Evolutionary conservation across 139 green algal genomes (phyloP), one percentile per base, ranked within the genome.

Genomic region (Picochlorum sp.): DNA sequence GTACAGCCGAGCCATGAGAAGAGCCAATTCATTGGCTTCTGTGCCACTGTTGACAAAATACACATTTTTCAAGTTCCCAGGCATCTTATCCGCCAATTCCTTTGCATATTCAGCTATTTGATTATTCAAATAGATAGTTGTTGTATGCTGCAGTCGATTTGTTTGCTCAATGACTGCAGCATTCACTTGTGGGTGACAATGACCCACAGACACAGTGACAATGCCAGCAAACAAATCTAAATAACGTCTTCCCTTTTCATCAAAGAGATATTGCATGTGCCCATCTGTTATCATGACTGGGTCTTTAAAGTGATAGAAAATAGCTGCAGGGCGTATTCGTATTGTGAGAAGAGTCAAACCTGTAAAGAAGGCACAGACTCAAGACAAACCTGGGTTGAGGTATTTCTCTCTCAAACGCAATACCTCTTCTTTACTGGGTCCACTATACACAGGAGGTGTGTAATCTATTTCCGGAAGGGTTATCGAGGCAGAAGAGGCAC

Each of bases 171-270:
- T 58, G 4, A 82, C 62, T 4, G 82, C 82, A 11, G 21, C 45
- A 51, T 69, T 64, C 3, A 95, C 78, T 64, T 79, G 65, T 2
- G 83, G 76, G 62, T 97, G 83, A 50, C 75, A 91, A 67, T 97
- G 91, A 0, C 91, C 91, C 28, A 95, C 72, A 56, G 79, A 92
- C 4, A 98, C 93, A 11, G 92, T 98, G 16, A 98, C 92, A 49
- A 98, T 98, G 70, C 92, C 92, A 2, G 85, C 92, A 79, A 98
- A 97, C 1, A 86, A 88, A 62, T 98, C 92, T 18, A 98, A 73
- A 74, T 92, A 98, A 1, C 92, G 76, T 10, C 83, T 69, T 1
- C 92, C 92, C 13, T 51, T 86, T 66, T 98, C 92, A 63, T 98
- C 92, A 62, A 83, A 98, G 31, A 98, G 70, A 73, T 98, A 97